Evolutionary conservation across 2,329 filamentous ascomycete species (phyloP).

Genomic region (Didymella sp.): DNA sequence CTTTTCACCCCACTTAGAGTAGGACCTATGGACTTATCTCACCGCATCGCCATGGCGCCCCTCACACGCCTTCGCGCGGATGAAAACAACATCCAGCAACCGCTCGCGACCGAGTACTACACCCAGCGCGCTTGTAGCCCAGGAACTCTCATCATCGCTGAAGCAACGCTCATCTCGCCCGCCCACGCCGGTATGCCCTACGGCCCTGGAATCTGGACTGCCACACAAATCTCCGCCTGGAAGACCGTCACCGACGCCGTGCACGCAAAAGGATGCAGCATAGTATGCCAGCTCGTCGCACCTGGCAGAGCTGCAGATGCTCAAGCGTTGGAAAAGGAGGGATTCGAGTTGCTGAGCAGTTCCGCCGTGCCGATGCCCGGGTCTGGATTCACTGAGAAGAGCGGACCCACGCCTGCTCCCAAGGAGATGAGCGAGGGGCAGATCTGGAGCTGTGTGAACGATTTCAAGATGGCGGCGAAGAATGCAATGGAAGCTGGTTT

Average conservation of each 20-base stretch:
- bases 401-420: background rate
- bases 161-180: constrained; percentile 61
- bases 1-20: constrained; percentile 43
- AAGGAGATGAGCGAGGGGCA: constrained; percentile 46
- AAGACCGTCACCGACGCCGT: constrained; percentile 65
- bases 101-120: constrained; percentile 58
- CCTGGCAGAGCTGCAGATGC: constrained; percentile 61
- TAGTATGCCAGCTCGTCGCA: constrained; percentile 68
- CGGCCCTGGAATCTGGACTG: constrained; percentile 64
- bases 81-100: constrained; percentile 55
- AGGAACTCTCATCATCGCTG: constrained; percentile 65
- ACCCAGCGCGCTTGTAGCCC: constrained; percentile 58
- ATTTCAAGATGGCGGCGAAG: constrained; percentile 52
- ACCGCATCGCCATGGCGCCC: constrained; percentile 44
- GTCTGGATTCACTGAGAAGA: constrained; percentile 50
- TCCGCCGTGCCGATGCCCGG: constrained; percentile 41
- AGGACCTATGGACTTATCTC: constrained; percentile 33
- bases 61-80: constrained; percentile 50
- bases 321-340: constrained; percentile 39
- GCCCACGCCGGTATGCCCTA: constrained; percentile 57
- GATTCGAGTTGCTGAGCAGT: constrained; percentile 42
- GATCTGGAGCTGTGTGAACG: constrained; percentile 45
- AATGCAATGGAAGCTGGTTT: constrained; percentile 59
- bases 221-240: constrained; percentile 60
- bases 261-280: constrained; percentile 65